Base-by-base conservation (phyloP, 176 grass and related monocot genomes). In the Poa annua region DNA sequence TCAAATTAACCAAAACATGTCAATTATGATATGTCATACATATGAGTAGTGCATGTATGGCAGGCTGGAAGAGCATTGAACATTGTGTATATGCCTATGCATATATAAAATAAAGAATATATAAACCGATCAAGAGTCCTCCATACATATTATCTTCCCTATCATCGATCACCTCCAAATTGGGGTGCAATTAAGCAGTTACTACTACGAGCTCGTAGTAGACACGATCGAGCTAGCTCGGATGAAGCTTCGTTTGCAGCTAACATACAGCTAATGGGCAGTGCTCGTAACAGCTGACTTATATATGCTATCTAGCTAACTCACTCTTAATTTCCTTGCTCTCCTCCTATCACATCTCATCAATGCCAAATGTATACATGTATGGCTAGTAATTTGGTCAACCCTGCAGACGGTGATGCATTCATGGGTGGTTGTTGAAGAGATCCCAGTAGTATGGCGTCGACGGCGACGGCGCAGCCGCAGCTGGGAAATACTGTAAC, bases 381-480 rank as follows among this genome's bases (percentile, higher is more conserved):
- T 45, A 62, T 25, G 25, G 15, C 24, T 74, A 51, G 24, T 33
- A 74, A 32, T 51, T 51, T 48, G 24, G 45, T 51, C 45, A 74
- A 45, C 68, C 68, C 68, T 48, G 68, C 5, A 48, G 15, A 74
- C 25, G 8, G 15, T 0, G 15, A 79, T 79, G 60, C 72, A 84
- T 76, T 66, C 50, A 68, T 55, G 14, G 60, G 14, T 53, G 39
- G 52, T 87, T 76, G 88, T 64, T 73, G 88, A 86, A 86, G 83
- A 73, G 78, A 86, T 82, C 83, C 88, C 83, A 89, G 3, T 85
- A 80, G 59, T 89, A 85, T 14, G 86, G 75, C 53, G 70, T 73
- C 22, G 80, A 74, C 25, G 75, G 75, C 53, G 65, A 45, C 9
- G 74, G 66, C 74, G 81, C 81, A 51, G 26, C 70, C 39, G 81